These are phyloP conservation scores for Marasmius sp. DNA, from an alignment of 1,284 basidiomycete species.

Conservation along the genomic window DNA sequence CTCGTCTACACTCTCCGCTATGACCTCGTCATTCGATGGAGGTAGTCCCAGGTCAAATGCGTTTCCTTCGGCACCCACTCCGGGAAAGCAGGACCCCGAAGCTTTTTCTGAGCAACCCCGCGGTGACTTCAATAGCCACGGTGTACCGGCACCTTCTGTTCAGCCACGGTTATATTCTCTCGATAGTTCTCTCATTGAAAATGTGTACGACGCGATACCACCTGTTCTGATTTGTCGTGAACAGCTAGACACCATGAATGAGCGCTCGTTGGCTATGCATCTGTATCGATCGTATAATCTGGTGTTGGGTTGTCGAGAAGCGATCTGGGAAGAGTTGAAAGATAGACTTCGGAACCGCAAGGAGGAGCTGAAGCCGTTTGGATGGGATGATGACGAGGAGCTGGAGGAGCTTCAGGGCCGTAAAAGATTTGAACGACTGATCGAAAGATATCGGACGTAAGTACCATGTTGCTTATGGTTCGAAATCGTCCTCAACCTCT, in stretches of 20 bases:
- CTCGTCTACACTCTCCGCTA: constrained; percentile 40
- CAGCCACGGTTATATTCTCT: constrained; percentile 27
- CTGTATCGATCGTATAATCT: constrained; percentile 61
- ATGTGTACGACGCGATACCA: constrained; percentile 35
- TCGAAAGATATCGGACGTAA: constrained; percentile 63
- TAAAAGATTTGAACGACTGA: constrained; percentile 60
- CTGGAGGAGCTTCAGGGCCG: constrained; percentile 54
- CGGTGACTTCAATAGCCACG: background rate
- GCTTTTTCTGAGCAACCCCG: background rate
- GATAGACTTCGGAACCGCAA: constrained; percentile 56
- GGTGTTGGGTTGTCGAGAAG: constrained; percentile 71
- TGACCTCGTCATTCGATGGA: constrained; percentile 28
- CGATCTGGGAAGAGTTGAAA: constrained; percentile 78
- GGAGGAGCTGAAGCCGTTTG: constrained; percentile 50
- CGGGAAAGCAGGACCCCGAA: background rate
- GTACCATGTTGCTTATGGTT: constrained; percentile 19
- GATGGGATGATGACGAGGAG: constrained; percentile 69
- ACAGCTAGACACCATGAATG: constrained; percentile 46
- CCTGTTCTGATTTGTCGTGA: constrained; percentile 44
- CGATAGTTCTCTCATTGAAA: constrained; percentile 34
- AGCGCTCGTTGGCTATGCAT: constrained; percentile 69
- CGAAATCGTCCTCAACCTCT: constrained; percentile 1
- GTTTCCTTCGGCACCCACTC: constrained; percentile 6
- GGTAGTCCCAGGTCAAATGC: constrained; percentile 21
- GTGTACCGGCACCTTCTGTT: background rate